Evolutionary conservation across 441 rosid species (phyloP), one percentile per base, ranked within the genome.

Genomic region (Pelargonium australe): DNA sequence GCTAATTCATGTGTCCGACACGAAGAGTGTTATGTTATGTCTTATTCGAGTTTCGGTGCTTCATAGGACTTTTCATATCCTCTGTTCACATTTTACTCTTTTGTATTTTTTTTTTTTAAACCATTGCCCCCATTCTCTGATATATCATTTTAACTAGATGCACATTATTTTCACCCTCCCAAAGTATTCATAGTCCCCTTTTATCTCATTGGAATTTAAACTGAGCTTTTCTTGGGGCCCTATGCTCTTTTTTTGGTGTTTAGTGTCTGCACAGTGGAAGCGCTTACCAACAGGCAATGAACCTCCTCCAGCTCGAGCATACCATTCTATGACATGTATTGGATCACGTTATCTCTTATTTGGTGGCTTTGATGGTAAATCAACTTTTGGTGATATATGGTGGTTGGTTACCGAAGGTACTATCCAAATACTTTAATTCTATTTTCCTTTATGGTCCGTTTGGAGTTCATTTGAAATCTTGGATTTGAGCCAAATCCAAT

Each of bases 371-470:
- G 96, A 95, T 87, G 99, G 99, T 75, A 95, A 95, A 81, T 80
- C 82, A 25, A 92, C 96, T 43, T 95, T 84, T 68, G 97, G 91
- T 65, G 98, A 95, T 88, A 67, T 92, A 6, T 95, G 98, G 98
- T 95, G 97, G 96, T 71, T 95, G 85, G 98, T 86, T 75, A 87
- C 96, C 5, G 98, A 92, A 90, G 99, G 99, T 95, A 86, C 61
- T 49, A 53, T 40, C 37, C 43, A 51, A 44, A 68, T 57, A 3
- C 72, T 70, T 68, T 72, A 44, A 8, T 44, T 43, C 45, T 44
- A 12, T 7, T 10, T 17, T 17, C 5, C 68, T 44, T 55, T 11
- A 14, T 55, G 13, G 17, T 55, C 61, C 7, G 13, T n/a, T 10
- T 55, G 19, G 57, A 51, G 12, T n/a, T 14, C 20, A 13, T 55